Base-by-base conservation (phyloP, 176 grass and related monocot species). In the Elaeis guineensis region DNA sequence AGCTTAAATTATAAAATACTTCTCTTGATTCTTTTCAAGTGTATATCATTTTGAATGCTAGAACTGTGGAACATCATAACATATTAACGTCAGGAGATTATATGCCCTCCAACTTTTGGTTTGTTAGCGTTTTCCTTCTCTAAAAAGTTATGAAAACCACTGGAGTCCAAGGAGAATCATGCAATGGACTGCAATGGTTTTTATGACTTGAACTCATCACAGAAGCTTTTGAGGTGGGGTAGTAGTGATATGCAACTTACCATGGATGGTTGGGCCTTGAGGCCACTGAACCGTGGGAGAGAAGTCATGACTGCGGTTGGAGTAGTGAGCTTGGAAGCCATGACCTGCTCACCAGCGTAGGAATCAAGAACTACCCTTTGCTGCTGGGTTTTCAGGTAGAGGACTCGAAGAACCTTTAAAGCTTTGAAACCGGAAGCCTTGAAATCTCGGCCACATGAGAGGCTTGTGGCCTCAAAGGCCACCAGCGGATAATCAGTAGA, bases 321-420 rank as follows among this genome's bases (percentile, higher is more conserved):
- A 57, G 83, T 72, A 26, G 80, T 68, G 78, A 91, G 78, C 74
- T 82, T 89, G 72, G 74, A 77, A 20, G 92, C 75, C 92, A 97
- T 97, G 77, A 51, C 63, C 44, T 4, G n/a, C 17, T 19, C 7
- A 17, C 17, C 17, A 55, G 61, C 22, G 22, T 21, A 21, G 20
- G 4, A 0, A 11, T 48, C 44, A 20, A 58, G 4, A 30, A 52
- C 22, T 20, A 54, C 28, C 11, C 19, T 19, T 8, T 21, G 44
- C 24, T 62, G 30, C 55, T 59, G n/a, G 48, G 50, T 55, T 67
- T 49, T 32, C 6, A 28, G 21, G 23, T 51, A 17, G 49, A 23
- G 24, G 5, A 55, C 4, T 48, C 21, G 16, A 32, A 18, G 20
- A 19, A 14, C 67, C 51, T 78, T 84, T 79, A 90, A 88, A 85